Conservation (phyloP, 345 rosid genomes). For the Anastatica hierochuntica region DNA sequence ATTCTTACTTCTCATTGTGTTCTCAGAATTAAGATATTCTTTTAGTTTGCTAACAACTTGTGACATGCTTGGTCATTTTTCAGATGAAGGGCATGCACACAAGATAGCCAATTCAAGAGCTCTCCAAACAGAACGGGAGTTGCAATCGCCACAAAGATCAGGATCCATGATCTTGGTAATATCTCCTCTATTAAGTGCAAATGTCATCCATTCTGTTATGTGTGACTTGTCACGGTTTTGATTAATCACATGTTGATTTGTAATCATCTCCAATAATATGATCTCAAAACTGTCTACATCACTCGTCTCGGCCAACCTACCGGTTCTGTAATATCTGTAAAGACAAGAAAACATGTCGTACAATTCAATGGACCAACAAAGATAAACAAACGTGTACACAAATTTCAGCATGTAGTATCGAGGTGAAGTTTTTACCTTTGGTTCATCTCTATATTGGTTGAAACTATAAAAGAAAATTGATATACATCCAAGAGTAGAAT, state of each 20-base stretch:
- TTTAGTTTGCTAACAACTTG: constrained; percentile 22
- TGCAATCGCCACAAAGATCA: constrained; percentile 21
- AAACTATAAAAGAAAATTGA: not conserved
- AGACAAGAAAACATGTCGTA: not conserved
- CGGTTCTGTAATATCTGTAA: constrained; percentile 14
- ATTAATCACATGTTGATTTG: constrained; percentile 30
- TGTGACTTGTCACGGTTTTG: constrained; percentile 6
- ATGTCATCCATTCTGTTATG: constrained; percentile 27
- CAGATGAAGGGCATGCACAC: constrained; percentile 17
- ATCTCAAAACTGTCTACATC: constrained; percentile 50
- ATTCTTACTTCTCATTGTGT: not conserved
- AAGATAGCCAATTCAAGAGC: constrained; percentile 35
- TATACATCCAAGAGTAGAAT: not conserved
- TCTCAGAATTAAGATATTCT: constrained; percentile 21
- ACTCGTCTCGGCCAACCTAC: constrained; percentile 28
- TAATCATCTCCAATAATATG: constrained; percentile 37
- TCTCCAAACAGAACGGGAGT: constrained; percentile 33
- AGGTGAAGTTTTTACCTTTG: no score
- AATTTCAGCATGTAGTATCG: not conserved
- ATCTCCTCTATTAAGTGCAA: constrained; percentile 29
- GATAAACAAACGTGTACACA: no score
- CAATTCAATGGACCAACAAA: not conserved
- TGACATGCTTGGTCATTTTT: constrained; percentile 33
- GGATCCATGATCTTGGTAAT: constrained; percentile 34
- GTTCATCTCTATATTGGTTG: no score